Conservation (phyloP, 2,329 filamentous ascomycete species). For the Beauveria sp. region DNA sequence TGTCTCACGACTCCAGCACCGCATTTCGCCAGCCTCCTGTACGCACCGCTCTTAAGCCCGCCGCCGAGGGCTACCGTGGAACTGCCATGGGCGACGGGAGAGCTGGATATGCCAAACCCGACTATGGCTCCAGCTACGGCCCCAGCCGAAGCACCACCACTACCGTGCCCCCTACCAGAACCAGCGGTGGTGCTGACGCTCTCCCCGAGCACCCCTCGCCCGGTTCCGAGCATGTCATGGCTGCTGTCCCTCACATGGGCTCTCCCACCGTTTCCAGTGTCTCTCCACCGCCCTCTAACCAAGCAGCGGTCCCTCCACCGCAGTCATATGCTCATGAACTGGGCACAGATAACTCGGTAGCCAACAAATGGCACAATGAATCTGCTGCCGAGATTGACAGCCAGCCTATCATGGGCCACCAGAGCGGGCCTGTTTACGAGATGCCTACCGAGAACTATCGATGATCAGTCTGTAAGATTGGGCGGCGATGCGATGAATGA, state of each 20-base stretch:
- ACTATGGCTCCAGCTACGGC: conserved; percentile 24
- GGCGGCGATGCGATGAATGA: background rate
- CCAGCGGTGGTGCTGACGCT: conserved; percentile 15
- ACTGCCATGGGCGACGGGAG: conserved; percentile 33
- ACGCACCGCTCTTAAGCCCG: conserved; percentile 19
- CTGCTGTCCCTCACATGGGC: conserved; percentile 3
- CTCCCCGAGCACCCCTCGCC: conserved; percentile 21
- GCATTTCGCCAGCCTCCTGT: conserved; percentile 20
- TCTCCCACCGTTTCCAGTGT: background rate
- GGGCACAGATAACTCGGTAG: conserved; percentile 22
- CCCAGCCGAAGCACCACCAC: conserved; percentile 17
- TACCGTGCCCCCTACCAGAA: background rate
- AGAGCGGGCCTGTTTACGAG: conserved; percentile 33
- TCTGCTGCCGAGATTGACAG: conserved; percentile 33
- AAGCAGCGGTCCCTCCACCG: background rate
- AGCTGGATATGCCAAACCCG: conserved; percentile 31
- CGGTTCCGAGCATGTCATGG: conserved; percentile 15
- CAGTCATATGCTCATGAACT: conserved; percentile 27
- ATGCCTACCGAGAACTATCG: conserved; percentile 33
- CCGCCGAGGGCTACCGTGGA: conserved; percentile 31
- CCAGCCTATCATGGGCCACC: conserved; percentile 25
- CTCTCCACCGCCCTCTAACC: background rate
- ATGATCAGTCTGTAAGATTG: conserved; percentile 16
- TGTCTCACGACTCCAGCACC: conserved; percentile 22
- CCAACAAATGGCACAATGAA: conserved; percentile 27